These are phyloP conservation scores for Apiospora saccharicola DNA, from an alignment of 2,329 filamentous ascomycete species.

Conservation along the genomic window DNA sequence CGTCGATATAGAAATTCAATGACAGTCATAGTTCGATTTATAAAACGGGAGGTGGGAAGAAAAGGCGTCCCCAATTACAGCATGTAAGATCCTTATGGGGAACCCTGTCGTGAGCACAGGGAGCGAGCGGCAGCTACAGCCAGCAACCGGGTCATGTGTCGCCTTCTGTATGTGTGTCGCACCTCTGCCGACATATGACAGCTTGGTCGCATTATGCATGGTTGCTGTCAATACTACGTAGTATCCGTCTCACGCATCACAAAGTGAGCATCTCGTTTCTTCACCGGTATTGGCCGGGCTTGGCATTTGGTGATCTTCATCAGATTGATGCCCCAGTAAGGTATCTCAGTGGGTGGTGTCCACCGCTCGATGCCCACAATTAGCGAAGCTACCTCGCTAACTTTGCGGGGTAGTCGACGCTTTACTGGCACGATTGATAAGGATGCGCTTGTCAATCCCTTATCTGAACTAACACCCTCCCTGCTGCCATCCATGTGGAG, in stretches of 20 bases:
- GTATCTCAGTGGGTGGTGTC: slow-evolving; percentile 4
- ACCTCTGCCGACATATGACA: background rate
- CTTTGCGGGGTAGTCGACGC: slow-evolving; percentile 11
- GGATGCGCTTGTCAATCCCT: background rate
- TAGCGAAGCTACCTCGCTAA: background rate
- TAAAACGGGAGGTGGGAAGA: background rate
- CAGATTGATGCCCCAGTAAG: background rate
- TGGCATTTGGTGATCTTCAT: background rate
- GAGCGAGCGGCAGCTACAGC: background rate
- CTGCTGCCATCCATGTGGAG: background rate
- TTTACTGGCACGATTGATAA: background rate
- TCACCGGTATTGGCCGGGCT: background rate
- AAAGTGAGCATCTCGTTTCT: background rate
- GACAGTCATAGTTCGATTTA: background rate
- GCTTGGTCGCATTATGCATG: background rate
- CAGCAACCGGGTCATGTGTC: background rate
- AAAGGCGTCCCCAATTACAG: background rate
- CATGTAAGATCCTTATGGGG: slow-evolving; percentile 9
- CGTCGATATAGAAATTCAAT: background rate
- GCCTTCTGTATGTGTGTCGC: background rate
- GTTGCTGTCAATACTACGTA: slow-evolving; percentile 7
- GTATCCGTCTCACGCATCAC: background rate
- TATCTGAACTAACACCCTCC: background rate
- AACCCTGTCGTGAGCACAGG: background rate
- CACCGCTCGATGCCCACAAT: background rate